Evolutionary conservation across 257 asterid species (phyloP).

Genomic region (Jaltomata sinuosa): DNA sequence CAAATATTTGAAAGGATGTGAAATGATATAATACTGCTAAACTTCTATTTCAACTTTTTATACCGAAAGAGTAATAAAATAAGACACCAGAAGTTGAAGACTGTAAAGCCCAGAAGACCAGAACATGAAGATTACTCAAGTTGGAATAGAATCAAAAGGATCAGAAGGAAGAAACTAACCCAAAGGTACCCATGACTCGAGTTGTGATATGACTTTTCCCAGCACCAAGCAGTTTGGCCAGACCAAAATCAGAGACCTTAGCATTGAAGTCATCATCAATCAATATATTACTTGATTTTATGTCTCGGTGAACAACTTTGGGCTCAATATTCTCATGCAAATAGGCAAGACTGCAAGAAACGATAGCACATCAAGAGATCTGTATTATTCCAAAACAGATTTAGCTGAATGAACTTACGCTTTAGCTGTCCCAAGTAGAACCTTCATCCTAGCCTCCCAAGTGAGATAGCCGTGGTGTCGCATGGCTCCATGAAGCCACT

Average conservation of each 20-base stretch:
- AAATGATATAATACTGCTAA: not conserved
- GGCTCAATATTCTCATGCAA: conserved; percentile 97
- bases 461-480: conserved; percentile 82
- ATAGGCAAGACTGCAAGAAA: conserved; percentile 69
- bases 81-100: not conserved
- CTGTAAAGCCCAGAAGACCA: not conserved
- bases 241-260: conserved; percentile 91
- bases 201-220: conserved; percentile 94
- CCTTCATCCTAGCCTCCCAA: conserved; percentile 90
- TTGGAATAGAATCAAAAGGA: not conserved
- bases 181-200: conserved; percentile 97
- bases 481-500: conserved; percentile 99
- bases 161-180: conserved; percentile 39
- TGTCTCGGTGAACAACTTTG: conserved; percentile 91
- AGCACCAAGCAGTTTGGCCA: conserved; percentile 90
- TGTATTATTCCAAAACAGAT: not conserved
- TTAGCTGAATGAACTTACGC: conserved; percentile 54
- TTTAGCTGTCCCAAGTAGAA: conserved; percentile 96
- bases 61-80: not conserved
- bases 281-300: conserved; percentile 87
- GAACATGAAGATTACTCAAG: not conserved
- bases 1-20: not conserved
- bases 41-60: not conserved
- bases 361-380: not conserved
- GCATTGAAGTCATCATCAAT: conserved; percentile 87